Conservation (phyloP, 2,329 filamentous ascomycete species). For the Hypomyces perniciosus region DNA sequence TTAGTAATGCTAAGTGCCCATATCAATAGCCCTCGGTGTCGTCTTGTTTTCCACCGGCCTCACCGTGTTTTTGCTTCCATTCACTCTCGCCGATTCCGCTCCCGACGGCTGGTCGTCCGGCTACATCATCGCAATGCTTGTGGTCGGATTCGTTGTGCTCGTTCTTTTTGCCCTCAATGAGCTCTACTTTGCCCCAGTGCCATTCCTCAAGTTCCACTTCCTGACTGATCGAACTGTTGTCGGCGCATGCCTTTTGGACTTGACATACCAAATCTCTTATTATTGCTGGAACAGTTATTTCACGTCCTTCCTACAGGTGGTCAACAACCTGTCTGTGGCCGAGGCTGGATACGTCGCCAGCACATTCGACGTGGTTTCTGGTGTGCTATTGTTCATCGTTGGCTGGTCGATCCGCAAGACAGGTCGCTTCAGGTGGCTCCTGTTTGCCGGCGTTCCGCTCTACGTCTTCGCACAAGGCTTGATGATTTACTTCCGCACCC, state of each 20-base stretch:
- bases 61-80: conserved; percentile 57
- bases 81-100: conserved; percentile 47
- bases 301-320: conserved; percentile 50
- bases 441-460: conserved; percentile 40
- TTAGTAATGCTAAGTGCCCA: neutral
- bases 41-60: conserved; percentile 52
- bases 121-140: conserved; percentile 54
- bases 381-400: conserved; percentile 43
- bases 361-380: conserved; percentile 46
- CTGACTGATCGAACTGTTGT: conserved; percentile 47
- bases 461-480: conserved; percentile 47
- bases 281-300: conserved; percentile 51
- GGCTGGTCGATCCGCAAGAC: conserved; percentile 41
- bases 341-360: conserved; percentile 42
- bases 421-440: conserved; percentile 44
- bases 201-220: conserved; percentile 50
- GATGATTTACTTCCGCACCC: conserved; percentile 30
- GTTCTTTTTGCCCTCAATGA: conserved; percentile 52
- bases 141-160: conserved; percentile 54
- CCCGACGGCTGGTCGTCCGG: conserved; percentile 45
- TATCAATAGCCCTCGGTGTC: conserved; percentile 40
- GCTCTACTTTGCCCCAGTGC: conserved; percentile 47
- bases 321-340: conserved; percentile 37
- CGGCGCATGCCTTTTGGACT: conserved; percentile 41
- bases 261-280: conserved; percentile 43